phyloP scores from a whole-genome alignment of 371 early-diverging fungal species.

The Mortierella sp. region DNA sequence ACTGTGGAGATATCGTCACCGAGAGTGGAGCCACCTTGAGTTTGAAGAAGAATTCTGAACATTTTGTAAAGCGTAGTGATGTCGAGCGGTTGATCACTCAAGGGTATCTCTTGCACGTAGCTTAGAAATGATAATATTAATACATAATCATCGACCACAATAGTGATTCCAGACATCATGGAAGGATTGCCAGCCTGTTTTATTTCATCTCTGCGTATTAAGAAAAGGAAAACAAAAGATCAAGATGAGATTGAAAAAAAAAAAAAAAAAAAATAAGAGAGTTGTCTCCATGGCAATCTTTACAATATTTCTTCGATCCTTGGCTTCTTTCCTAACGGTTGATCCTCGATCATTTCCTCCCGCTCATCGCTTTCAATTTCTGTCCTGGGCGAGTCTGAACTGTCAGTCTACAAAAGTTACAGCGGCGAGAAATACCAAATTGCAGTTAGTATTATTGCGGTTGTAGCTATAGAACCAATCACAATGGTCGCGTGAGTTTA shows the following conservation, averaged over 20 bases:
- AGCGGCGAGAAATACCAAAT: background rate
- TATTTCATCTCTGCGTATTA: no score
- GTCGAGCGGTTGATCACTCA: slow-evolving; percentile 89
- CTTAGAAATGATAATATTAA: slow-evolving; percentile 23
- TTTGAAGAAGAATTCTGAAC: slow-evolving; percentile 83
- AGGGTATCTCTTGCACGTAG: slow-evolving; percentile 83
- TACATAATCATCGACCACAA: background rate
- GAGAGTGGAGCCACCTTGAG: slow-evolving; percentile 81
- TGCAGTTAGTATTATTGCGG: background rate
- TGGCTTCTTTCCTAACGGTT: slow-evolving; percentile 43
- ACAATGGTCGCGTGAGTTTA: background rate
- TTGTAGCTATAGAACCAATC: background rate
- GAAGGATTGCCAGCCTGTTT: background rate
- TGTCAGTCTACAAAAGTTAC: slow-evolving; percentile 22
- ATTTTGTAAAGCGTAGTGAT: slow-evolving; percentile 87
- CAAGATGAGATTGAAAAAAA: no score
- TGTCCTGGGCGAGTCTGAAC: slow-evolving; percentile 53
- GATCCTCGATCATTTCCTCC: slow-evolving; percentile 50
- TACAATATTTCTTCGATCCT: slow-evolving; percentile 20
- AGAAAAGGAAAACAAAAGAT: no score
- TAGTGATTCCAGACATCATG: background rate
- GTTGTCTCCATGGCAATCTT: background rate
- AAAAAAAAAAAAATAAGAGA: background rate
- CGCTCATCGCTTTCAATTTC: slow-evolving; percentile 43
- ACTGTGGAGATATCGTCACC: slow-evolving; percentile 90